phyloP scores from a whole-genome alignment of 2,329 filamentous ascomycete genomes.

The Ophiostoma ips region DNA sequence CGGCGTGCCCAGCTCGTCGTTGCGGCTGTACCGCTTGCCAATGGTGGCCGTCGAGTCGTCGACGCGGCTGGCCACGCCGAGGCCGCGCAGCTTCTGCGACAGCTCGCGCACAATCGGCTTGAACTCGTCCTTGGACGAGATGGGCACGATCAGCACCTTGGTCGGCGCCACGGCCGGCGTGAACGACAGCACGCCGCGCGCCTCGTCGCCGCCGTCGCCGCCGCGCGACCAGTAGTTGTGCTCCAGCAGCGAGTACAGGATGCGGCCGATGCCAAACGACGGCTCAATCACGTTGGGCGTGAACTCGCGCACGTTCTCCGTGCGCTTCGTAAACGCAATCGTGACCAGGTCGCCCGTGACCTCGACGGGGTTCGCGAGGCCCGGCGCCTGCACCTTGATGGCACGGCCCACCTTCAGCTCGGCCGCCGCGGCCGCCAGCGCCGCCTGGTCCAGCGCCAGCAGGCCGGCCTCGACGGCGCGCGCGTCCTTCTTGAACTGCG shows the following conservation, averaged over 20 bases:
- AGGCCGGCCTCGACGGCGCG: constrained; percentile 74
- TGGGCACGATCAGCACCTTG: constrained; percentile 83
- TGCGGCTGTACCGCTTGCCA: constrained; percentile 86
- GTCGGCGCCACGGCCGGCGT: constrained; percentile 67
- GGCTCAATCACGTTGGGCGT: constrained; percentile 95
- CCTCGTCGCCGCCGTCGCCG: constrained; percentile 58
- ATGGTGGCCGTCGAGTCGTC: constrained; percentile 88
- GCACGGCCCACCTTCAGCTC: constrained; percentile 61
- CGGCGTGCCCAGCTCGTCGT: constrained; percentile 90
- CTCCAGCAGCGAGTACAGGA: constrained; percentile 85
- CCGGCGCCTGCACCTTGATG: constrained; percentile 61
- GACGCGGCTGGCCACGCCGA: constrained; percentile 69
- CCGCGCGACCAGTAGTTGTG: constrained; percentile 86
- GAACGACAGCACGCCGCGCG: constrained; percentile 55
- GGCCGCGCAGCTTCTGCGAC: constrained; percentile 59
- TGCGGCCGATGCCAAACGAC: constrained; percentile 92
- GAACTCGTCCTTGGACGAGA: constrained; percentile 72
- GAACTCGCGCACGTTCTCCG: constrained; percentile 78
- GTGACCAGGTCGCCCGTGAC: constrained; percentile 65
- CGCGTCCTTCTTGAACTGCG: constrained; percentile 87
- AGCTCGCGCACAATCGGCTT: constrained; percentile 60
- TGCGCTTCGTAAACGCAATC: constrained; percentile 71
- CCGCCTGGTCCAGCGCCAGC: constrained; percentile 59
- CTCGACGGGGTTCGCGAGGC: constrained; percentile 49
- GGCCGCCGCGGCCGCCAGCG: constrained; percentile 66